These are phyloP conservation scores for Seiridium unicorne DNA, from an alignment of 2,329 filamentous ascomycete species.

Conservation along the genomic window DNA sequence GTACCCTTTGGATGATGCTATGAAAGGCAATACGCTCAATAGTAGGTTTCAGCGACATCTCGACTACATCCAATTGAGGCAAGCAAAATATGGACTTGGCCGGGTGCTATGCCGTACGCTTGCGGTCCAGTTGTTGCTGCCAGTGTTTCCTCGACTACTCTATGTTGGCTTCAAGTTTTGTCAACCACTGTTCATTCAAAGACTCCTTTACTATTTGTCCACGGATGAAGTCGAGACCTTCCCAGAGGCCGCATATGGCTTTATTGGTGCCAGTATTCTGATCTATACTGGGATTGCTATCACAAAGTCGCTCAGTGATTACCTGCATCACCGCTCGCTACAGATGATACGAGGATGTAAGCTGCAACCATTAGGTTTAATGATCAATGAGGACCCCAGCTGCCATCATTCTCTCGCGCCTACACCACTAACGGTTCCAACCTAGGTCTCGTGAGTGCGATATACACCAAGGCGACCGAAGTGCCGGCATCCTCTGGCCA, in stretches of 20 bases:
- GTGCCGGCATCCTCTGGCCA: slow-evolving; percentile 12
- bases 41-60: background rate
- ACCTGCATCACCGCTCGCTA: slow-evolving; percentile 32
- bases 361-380: no score
- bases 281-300: slow-evolving; percentile 40
- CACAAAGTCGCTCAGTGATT: slow-evolving; percentile 36
- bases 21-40: background rate
- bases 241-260: background rate
- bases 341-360: slow-evolving; percentile 22
- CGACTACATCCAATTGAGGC: no score
- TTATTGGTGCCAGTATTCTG: slow-evolving; percentile 36
- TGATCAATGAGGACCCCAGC: no score
- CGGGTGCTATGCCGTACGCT: background rate
- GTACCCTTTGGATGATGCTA: slow-evolving; percentile 22
- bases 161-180: background rate
- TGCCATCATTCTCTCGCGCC: no score
- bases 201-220: background rate
- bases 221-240: background rate
- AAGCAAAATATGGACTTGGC: background rate
- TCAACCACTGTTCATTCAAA: background rate
- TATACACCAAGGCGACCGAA: slow-evolving; percentile 30
- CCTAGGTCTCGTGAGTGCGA: slow-evolving; percentile 22
- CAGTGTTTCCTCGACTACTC: background rate
- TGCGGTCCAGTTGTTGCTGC: background rate
- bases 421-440: no score